These are phyloP conservation scores for Ophiocordyceps camponoti-saundersi DNA, from an alignment of 2,329 filamentous ascomycete genomes.

Conservation along the genomic window DNA sequence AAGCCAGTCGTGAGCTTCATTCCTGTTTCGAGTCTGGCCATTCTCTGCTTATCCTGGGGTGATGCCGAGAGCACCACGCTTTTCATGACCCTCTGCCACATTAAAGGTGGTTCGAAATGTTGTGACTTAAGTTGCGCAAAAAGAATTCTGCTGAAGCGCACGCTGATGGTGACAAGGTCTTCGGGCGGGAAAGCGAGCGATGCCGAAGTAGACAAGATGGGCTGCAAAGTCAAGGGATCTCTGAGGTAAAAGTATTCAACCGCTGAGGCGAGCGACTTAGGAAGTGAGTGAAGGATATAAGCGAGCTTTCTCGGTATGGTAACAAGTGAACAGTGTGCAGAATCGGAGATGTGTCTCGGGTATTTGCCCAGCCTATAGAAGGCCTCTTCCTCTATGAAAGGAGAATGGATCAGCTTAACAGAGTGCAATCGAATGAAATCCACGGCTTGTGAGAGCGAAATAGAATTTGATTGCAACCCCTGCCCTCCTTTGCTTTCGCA, in stretches of 20 bases:
- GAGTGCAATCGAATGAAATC: constrained; percentile 38
- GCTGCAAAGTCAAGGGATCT: constrained; percentile 59
- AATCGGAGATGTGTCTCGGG: constrained; percentile 54
- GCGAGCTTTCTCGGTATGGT: constrained; percentile 71
- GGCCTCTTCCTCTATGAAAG: constrained; percentile 67
- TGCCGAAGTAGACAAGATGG: constrained; percentile 38
- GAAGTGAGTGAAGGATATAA: constrained; percentile 57
- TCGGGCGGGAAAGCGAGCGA: constrained; percentile 51
- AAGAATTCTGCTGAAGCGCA: constrained; percentile 72
- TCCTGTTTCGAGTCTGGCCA: constrained; percentile 43
- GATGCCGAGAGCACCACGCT: not conserved
- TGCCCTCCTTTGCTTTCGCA: constrained; percentile 15
- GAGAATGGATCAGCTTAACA: constrained; percentile 48
- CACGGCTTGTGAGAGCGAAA: constrained; percentile 51
- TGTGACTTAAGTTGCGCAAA: constrained; percentile 86
- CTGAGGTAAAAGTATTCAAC: constrained; percentile 87
- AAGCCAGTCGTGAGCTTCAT: constrained; percentile 87
- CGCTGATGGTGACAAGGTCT: constrained; percentile 65
- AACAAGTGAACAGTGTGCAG: constrained; percentile 58
- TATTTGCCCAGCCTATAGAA: constrained; percentile 82
- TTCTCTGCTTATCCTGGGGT: constrained; percentile 4
- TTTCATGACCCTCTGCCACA: constrained; percentile 22
- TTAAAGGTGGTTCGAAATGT: constrained; percentile 50
- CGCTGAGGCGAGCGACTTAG: constrained; percentile 63
- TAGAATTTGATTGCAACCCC: constrained; percentile 13